These are phyloP conservation scores for Arthromyces matolae DNA, from an alignment of 768 basidiomycete species.

Conservation along the genomic window DNA sequence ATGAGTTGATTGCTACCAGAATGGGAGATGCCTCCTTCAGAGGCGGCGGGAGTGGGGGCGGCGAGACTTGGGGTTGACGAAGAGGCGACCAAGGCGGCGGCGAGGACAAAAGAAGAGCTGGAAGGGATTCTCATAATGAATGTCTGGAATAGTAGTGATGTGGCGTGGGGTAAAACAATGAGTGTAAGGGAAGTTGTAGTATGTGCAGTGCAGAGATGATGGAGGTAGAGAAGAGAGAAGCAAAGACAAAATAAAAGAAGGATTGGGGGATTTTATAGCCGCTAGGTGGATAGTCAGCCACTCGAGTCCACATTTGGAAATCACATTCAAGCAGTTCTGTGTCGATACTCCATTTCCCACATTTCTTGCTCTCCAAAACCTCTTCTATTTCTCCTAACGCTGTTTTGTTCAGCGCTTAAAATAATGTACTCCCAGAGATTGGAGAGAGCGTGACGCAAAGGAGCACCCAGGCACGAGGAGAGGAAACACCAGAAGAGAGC, in stretches of 20 bases:
- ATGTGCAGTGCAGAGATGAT: slow-evolving; percentile 10
- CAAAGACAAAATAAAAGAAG: slow-evolving; percentile 1
- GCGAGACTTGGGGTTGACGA: slow-evolving; percentile 44
- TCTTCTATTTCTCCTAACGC: slow-evolving; percentile 28
- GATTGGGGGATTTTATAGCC: slow-evolving; percentile 8
- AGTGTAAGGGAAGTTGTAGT: slow-evolving; percentile 10
- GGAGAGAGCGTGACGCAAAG: slow-evolving; percentile 40
- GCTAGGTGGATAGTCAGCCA: not conserved
- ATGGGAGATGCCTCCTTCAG: slow-evolving; percentile 22
- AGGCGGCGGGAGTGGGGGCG: slow-evolving; percentile 36
- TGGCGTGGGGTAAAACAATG: not conserved
- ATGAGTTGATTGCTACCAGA: slow-evolving; percentile 22
- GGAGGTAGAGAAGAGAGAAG: slow-evolving; percentile 15
- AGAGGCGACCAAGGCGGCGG: slow-evolving; percentile 46
- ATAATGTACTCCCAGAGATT: slow-evolving; percentile 46
- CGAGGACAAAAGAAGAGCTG: slow-evolving; percentile 45
- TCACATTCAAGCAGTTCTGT: slow-evolving; percentile 20
- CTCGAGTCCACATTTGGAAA: slow-evolving; percentile 11
- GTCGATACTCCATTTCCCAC: slow-evolving; percentile 55
- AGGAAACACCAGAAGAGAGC: slow-evolving; percentile 62
- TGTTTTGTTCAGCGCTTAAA: slow-evolving; percentile 34
- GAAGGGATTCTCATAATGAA: slow-evolving; percentile 42
- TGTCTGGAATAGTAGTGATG: not conserved
- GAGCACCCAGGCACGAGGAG: slow-evolving; percentile 61
- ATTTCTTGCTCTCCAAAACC: slow-evolving; percentile 45